Evolutionary conservation across 2,329 filamentous ascomycete species (phyloP), one percentile per base, ranked within the genome.

Genomic region (Stemphylium beticola): DNA sequence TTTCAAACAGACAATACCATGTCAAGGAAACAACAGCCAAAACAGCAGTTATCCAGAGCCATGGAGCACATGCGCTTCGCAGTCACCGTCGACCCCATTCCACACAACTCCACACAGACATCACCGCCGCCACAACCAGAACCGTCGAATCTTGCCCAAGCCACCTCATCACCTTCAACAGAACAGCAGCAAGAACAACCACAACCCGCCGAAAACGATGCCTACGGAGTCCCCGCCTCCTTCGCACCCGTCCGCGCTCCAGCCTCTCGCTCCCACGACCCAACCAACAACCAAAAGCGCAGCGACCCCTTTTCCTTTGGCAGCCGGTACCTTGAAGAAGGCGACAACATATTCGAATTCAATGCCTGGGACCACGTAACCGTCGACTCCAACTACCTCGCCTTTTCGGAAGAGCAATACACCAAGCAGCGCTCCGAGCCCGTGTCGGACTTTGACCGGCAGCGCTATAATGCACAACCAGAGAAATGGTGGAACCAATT

Each of bases 281-380:
- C 90, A 34, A 67, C 80, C 55, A 87, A 88, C 75, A 95, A 92
- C 75, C 81, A 89, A 78, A 98, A 98, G 80, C 86, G 92, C 67
- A 90, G 81, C 72, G 92, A 97, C 72, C 95, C 95, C 15, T 99
- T 98, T 77, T 89, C 96, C 77, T 99, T 99, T 76, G 95, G 95
- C 57, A 95, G 91, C 42, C 91, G 93, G 55, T 90, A 85, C 69
- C 85, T 99, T 46, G 87, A 90, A 68, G 83, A 93, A 74, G 86
- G 87, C 71, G 93, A 96, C 78, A 84, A 98, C 74, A 91, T 96
- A 69, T 99, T 93, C 78, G 90, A 96, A 75, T 96, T 95, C 85
- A 99, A 99, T 76, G 95, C 95, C 33, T 99, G 95, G 95, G 95
- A 99, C 75, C 93, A 99, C 74, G 95, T 98, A 73, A 89, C 93